These are phyloP conservation scores for Populus nigra DNA, from an alignment of 345 rosid species.

Conservation along the genomic window DNA sequence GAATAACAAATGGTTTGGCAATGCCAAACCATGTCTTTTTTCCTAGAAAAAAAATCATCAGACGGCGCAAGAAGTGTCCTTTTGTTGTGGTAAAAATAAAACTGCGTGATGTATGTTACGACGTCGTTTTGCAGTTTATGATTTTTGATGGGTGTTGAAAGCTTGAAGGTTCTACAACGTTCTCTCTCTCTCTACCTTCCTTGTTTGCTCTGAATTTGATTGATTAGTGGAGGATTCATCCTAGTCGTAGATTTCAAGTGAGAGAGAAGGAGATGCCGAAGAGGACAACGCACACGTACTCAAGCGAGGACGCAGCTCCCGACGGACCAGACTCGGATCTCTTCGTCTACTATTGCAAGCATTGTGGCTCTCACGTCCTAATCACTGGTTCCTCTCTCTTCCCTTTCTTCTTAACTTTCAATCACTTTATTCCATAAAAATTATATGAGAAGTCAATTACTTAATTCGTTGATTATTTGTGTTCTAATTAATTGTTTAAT, in stretches of 20 bases:
- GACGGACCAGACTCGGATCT: conserved; percentile 98
- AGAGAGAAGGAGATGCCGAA: conserved; percentile 66
- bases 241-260: background rate
- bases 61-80: too few relatives aligned
- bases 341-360: conserved; percentile 97
- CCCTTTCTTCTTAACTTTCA: conserved; percentile 3
- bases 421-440: background rate
- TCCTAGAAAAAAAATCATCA: too few relatives aligned
- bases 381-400: conserved; percentile 66
- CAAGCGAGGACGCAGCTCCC: conserved; percentile 98
- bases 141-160: background rate
- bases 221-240: background rate
- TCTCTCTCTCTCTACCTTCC: background rate
- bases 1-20: too few relatives aligned
- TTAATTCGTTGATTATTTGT: too few relatives aligned
- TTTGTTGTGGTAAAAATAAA: too few relatives aligned
- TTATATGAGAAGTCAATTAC: too few relatives aligned
- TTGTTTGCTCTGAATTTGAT: background rate
- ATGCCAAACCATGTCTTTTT: too few relatives aligned
- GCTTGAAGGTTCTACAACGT: background rate
- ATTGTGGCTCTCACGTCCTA: conserved; percentile 93
- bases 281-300: conserved; percentile 98
- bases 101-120: background rate
- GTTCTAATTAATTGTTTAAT: too few relatives aligned
- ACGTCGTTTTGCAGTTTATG: background rate